Evolutionary conservation across 2,329 filamentous ascomycete species (phyloP).

Genomic region (Beauveria varroae): DNA sequence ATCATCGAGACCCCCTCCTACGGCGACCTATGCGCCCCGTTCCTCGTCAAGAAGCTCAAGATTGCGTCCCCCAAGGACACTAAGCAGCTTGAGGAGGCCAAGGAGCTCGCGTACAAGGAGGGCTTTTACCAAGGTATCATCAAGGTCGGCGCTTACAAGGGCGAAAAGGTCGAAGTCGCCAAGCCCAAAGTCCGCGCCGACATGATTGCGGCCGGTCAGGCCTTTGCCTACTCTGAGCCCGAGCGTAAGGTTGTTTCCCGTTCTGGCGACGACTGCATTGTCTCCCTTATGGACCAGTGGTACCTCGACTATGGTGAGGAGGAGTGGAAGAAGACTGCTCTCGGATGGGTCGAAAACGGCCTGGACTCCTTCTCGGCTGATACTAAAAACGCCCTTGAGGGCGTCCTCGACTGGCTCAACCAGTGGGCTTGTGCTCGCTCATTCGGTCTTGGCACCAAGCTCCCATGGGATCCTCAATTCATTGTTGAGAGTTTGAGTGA

Average conservation of each 20-base stretch:
- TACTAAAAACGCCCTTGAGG: slow-evolving; percentile 73
- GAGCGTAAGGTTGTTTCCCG: slow-evolving; percentile 83
- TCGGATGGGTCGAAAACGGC: slow-evolving; percentile 63
- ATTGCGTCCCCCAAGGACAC: slow-evolving; percentile 94
- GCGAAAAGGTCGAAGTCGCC: slow-evolving; percentile 75
- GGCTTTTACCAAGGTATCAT: slow-evolving; percentile 94
- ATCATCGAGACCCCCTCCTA: slow-evolving; percentile 86
- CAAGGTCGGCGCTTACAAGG: slow-evolving; percentile 80
- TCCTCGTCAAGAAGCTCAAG: slow-evolving; percentile 85
- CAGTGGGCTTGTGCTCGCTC: slow-evolving; percentile 92
- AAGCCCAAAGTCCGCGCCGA: slow-evolving; percentile 78
- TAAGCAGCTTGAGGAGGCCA: slow-evolving; percentile 82
- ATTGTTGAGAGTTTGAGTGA: slow-evolving; percentile 90
- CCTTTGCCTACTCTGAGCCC: slow-evolving; percentile 90
- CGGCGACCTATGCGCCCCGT: slow-evolving; percentile 74
- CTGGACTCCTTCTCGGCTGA: slow-evolving; percentile 76
- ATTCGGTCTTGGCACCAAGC: slow-evolving; percentile 85
- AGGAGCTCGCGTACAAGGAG: slow-evolving; percentile 94
- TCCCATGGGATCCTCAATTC: slow-evolving; percentile 88
- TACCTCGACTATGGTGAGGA: slow-evolving; percentile 95
- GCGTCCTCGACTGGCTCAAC: slow-evolving; percentile 84
- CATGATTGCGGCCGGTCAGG: slow-evolving; percentile 67
- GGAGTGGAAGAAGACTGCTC: slow-evolving; percentile 70
- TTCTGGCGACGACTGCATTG: slow-evolving; percentile 88
- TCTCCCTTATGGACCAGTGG: slow-evolving; percentile 92